Percentiles rank a stretch among this genome's conserved stretches.
Conservation (phyloP, 257 asterid genomes). For the Solanum peruvianum region DNA sequence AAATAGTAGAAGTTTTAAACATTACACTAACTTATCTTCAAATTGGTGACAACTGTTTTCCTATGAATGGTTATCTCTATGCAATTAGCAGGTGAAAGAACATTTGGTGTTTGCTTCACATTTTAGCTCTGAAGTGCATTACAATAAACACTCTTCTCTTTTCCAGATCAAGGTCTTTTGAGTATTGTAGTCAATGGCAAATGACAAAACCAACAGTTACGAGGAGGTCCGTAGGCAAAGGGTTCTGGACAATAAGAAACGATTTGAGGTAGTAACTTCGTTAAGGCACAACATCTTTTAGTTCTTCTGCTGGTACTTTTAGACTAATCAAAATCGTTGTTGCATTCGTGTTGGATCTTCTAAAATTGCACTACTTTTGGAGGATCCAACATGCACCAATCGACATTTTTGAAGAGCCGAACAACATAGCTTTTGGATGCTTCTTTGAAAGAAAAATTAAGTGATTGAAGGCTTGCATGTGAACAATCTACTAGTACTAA, state of each 20-base stretch:
- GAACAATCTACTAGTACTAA: not conserved
- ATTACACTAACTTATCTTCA: not conserved
- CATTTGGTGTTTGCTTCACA: not conserved
- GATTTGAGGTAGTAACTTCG: constrained; percentile 46
- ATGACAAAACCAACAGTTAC: constrained; percentile 27
- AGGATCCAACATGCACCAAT: not conserved
- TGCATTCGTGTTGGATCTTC: not conserved
- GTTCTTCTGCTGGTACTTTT: not conserved
- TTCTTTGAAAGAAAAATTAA: not conserved
- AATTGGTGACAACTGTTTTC: not conserved
- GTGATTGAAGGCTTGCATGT: not conserved
- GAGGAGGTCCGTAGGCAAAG: constrained; percentile 71
- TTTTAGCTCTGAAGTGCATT: not conserved
- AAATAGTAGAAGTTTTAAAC: not conserved
- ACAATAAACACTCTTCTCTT: not conserved
- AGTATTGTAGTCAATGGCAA: constrained; percentile 26
- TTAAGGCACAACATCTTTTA: not conserved
- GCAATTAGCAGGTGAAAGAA: not conserved
- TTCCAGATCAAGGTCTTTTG: not conserved
- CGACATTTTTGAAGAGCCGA: not conserved
- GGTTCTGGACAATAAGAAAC: constrained; percentile 55
- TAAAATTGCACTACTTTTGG: not conserved
- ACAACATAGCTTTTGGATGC: not conserved
- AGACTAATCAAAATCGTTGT: not conserved
- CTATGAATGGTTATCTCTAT: not conserved